These are phyloP conservation scores for Tricholoma terreum DNA, from an alignment of 768 basidiomycete genomes.

Conservation along the genomic window DNA sequence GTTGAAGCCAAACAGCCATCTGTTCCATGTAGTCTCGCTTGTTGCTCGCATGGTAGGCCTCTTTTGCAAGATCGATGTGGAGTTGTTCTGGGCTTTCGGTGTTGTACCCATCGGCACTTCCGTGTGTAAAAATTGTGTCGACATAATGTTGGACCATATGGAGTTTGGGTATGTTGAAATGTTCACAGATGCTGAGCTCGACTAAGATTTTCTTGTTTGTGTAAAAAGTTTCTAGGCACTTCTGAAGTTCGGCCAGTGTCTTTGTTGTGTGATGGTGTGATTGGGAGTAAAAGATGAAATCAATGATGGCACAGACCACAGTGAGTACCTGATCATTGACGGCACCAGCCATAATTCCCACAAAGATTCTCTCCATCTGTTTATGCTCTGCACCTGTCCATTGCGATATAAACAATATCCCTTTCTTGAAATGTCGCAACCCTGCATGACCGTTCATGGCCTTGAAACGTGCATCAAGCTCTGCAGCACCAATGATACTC, in stretches of 20 bases:
- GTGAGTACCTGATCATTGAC: background rate
- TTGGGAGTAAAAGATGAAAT: background rate
- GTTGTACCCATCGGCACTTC: background rate
- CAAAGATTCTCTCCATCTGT: no score
- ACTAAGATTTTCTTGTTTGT: no score
- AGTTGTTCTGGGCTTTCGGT: background rate
- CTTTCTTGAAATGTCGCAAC: background rate
- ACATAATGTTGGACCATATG: background rate
- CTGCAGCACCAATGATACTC: background rate
- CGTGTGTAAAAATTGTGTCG: background rate
- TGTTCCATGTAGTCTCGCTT: slow-evolving; percentile 6
- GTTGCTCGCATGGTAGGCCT: slow-evolving; percentile 10
- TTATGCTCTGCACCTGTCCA: background rate
- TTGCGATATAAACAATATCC: background rate
- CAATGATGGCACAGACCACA: background rate
- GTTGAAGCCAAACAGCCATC: slow-evolving; percentile 12
- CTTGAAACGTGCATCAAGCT: background rate
- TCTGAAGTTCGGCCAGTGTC: background rate
- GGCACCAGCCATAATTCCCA: background rate
- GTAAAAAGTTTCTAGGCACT: background rate
- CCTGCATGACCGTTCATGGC: background rate
- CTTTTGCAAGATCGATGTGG: no score
- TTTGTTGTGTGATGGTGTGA: background rate
- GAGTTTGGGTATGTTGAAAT: background rate
- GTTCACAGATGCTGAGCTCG: background rate